These are phyloP conservation scores for Oryza meyeriana DNA, from an alignment of 176 grass and related monocot genomes.

Conservation along the genomic window DNA sequence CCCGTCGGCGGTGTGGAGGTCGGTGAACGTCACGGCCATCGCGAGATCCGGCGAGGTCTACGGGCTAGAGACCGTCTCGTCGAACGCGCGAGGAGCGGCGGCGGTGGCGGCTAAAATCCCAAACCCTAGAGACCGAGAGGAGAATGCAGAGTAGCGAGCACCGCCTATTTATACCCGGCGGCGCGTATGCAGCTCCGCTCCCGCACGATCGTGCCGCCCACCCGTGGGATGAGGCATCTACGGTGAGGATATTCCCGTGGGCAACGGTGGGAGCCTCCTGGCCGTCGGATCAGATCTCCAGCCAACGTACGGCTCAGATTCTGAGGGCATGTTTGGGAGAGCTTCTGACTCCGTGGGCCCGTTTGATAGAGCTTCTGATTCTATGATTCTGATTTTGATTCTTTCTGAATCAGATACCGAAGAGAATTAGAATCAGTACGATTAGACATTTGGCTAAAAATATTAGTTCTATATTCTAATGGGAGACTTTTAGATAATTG, in stretches of 20 bases:
- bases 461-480: no score
- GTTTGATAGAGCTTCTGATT: no score
- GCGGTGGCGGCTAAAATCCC: slow-evolving; percentile 43
- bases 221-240: slow-evolving; percentile 43
- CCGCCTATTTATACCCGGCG: slow-evolving; percentile 21
- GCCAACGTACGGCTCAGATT: not conserved
- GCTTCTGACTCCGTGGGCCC: no score
- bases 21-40: slow-evolving; percentile 77
- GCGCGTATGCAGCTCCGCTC: not conserved
- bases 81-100: slow-evolving; percentile 13
- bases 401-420: no score
- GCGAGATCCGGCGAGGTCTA: slow-evolving; percentile 15
- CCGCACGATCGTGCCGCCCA: not conserved
- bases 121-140: slow-evolving; percentile 46
- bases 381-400: no score
- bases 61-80: not conserved
- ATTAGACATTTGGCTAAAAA: no score
- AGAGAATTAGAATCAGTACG: no score
- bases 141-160: not conserved
- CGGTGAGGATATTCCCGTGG: slow-evolving; percentile 31
- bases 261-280: rapidly evolving
- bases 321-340: no score
- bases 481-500: no score
- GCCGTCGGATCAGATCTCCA: not conserved
- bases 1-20: slow-evolving; percentile 68